phyloP scores from a whole-genome alignment of 192 early-diverging fungal species.

The Umbelopsis vinacea region DNA sequence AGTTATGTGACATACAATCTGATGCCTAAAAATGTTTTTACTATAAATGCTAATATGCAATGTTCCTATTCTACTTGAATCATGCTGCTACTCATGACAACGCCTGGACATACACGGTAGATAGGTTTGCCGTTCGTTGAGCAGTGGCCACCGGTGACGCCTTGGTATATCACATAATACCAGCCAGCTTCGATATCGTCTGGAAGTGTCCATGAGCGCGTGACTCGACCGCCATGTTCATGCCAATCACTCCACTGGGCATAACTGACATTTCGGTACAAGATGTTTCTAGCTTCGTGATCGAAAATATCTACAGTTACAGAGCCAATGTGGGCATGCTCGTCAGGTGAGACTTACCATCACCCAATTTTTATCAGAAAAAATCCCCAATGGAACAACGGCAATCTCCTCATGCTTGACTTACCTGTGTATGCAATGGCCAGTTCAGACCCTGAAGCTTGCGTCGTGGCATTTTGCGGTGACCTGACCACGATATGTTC shows the following conservation, averaged over 20 bases:
- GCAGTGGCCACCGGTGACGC: constrained; percentile 8
- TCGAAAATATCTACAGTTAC: neutral
- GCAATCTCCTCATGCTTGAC: neutral
- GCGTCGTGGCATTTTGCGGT: neutral
- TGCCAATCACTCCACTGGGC: constrained; percentile 18
- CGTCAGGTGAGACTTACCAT: constrained; percentile 2
- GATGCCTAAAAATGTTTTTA: too few species aligned
- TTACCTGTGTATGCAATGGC: neutral
- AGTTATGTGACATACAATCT: too few species aligned
- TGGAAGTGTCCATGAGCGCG: neutral
- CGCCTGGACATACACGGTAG: neutral
- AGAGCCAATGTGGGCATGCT: neutral
- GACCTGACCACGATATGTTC: constrained; percentile 1
- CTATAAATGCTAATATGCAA: neutral
- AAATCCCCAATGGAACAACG: neutral
- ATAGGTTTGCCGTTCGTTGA: neutral
- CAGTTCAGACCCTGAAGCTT: neutral
- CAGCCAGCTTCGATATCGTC: neutral
- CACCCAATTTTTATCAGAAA: neutral
- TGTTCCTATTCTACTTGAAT: neutral
- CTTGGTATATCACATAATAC: constrained; percentile 2
- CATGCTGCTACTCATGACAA: constrained; percentile 1
- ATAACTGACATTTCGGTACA: constrained; percentile 7
- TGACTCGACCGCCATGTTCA: neutral
- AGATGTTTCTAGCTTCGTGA: neutral